A percentile compares a stretch with the other conserved stretches of the same genome.
These are phyloP conservation scores for Ascodesmis nigricans DNA, from an alignment of 495 filamentous ascomycete species.

Conservation along the genomic window DNA sequence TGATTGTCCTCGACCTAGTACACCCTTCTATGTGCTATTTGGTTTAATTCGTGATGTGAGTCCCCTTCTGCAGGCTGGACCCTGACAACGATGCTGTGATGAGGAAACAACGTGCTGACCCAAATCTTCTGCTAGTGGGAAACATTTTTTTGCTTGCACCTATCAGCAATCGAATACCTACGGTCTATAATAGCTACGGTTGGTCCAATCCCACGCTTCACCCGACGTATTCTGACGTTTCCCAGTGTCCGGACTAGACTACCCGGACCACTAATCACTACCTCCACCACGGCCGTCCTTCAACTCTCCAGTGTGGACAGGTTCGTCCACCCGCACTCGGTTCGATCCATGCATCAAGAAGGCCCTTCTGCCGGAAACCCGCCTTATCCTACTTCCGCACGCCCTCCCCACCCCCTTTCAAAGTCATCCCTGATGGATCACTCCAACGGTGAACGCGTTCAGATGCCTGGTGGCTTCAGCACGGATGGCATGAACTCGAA, in stretches of 20 bases:
- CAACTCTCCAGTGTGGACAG: conserved; percentile 17
- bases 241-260: conserved; percentile 18
- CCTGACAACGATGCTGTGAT: too few species aligned
- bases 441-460: conserved; percentile 43
- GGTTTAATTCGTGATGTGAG: too few species aligned
- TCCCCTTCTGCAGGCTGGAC: too few species aligned
- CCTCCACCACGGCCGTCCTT: conserved; percentile 21
- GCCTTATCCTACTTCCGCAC: conserved; percentile 21
- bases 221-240: background rate
- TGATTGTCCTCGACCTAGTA: too few species aligned
- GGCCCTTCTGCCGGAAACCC: conserved; percentile 12
- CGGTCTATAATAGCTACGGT: too few species aligned
- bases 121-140: too few species aligned
- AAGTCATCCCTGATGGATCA: conserved; percentile 63
- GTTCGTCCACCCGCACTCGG: conserved; percentile 19
- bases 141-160: too few species aligned
- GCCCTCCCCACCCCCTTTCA: conserved; percentile 38
- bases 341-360: conserved; percentile 16
- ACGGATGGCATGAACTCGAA: conserved; percentile 37
- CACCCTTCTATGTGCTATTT: too few species aligned
- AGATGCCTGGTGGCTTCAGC: conserved; percentile 24
- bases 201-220: too few species aligned
- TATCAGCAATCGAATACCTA: too few species aligned
- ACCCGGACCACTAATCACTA: conserved; percentile 16
- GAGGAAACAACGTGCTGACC: too few species aligned